Base-by-base conservation (phyloP, 2,329 filamentous ascomycete species). In the Sarocladium kiliense region DNA sequence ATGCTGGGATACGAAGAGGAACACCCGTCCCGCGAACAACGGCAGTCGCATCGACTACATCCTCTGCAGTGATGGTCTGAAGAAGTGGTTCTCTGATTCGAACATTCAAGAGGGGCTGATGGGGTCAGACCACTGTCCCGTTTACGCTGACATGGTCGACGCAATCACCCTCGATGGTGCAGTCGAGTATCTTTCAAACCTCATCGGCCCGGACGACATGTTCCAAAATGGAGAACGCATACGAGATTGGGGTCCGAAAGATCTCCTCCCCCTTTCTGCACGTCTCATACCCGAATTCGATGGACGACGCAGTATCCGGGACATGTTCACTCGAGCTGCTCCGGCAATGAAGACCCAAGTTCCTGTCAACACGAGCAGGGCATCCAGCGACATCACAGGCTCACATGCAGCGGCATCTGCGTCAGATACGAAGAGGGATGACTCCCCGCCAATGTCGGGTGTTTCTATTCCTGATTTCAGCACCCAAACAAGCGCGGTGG, bases 91-190 rank as follows among this genome's bases (percentile, higher is more conserved):
- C 64, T 76, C 74, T 25, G 82, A 86, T 42, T 83, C 90, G 6
- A 86, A 97, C 63, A 97, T 97, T 30, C 94, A 97, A 67, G 91
- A 96, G 70, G 92, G 92, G 0, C 74, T 97, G 21, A 87, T 96
- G 80, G 94, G 94, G 0, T 97, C 93, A 1, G 94, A 99, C 66
- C 94, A 99, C 69, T 99, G 94, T 63, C 94, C 94, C 0, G 93
- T 97, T 1, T 97, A 88, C 68, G 91, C 86, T 1, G 78, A 81
- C 2, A 76, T 95, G 23, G 83, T 85, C 18, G 83, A 92, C 34
- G 74, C 65, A 2, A 81, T 96, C 2, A 63, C 65, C 0, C 61
- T 80, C 5, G 69, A 77, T 14, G 79, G 74, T 3, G 9, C 1
- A 63, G 74, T 44, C 69, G 81, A 45, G 67, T 79, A 2, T 68